Evolutionary conservation across 441 rosid species (phyloP).

Genomic region (Erodium trifolium): DNA sequence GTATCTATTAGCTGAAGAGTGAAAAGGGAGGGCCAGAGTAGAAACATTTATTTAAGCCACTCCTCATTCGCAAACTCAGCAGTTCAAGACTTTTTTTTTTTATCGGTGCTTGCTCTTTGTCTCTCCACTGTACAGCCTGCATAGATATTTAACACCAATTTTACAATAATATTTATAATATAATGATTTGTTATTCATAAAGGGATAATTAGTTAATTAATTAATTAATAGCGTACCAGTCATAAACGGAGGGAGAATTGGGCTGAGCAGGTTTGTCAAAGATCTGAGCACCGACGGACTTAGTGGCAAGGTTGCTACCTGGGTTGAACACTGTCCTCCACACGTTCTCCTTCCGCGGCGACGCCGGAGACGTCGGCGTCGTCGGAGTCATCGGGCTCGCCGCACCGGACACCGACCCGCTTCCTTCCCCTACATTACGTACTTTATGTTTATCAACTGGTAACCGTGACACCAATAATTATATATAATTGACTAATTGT

Average conservation of each 20-base stretch:
- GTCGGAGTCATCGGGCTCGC: conserved; percentile 39
- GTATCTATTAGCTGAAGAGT: too few relatives aligned
- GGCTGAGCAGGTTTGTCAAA: conserved; percentile 70
- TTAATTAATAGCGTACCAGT: conserved; percentile 40
- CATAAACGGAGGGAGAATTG: conserved; percentile 85
- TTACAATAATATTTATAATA: too few relatives aligned
- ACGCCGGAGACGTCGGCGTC: conserved; percentile 53
- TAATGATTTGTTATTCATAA: too few relatives aligned
- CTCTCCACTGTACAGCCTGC: background rate
- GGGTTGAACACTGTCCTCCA: conserved; percentile 98
- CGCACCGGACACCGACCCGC: conserved; percentile 18
- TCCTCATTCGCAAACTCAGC: background rate
- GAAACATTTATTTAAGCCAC: background rate
- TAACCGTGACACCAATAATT: too few relatives aligned
- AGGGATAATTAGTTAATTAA: too few relatives aligned
- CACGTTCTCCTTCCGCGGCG: conserved; percentile 70
- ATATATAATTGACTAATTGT: too few relatives aligned
- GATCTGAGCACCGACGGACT: conserved; percentile 46
- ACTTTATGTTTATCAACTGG: too few relatives aligned
- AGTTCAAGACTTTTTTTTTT: too few relatives aligned
- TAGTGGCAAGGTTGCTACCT: conserved; percentile 84
- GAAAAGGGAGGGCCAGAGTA: background rate
- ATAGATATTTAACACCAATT: too few relatives aligned
- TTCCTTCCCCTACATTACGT: conserved; percentile 23
- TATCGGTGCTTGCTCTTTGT: background rate